phyloP scores from a whole-genome alignment of 176 grass and related monocot species.

The Neostapfia colusana region DNA sequence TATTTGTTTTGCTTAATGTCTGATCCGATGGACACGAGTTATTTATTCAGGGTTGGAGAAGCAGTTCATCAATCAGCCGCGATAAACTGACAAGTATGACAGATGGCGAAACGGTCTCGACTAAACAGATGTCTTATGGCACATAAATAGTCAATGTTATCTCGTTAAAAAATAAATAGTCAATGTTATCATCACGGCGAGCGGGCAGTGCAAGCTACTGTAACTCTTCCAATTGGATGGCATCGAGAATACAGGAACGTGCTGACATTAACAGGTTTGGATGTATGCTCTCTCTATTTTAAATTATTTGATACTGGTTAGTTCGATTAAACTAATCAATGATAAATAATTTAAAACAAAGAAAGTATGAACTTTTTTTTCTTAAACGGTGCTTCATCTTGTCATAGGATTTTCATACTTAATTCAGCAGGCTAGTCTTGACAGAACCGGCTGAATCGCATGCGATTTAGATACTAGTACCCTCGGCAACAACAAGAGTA shows the following conservation, averaged over 20 bases:
- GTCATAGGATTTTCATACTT: neutral
- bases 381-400: neutral
- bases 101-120: neutral
- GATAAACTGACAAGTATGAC: neutral
- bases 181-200: neutral
- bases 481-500: neutral
- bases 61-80: neutral
- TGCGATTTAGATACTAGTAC: neutral
- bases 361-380: no score
- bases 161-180: neutral
- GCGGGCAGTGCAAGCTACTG: neutral
- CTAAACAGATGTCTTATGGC: neutral
- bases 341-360: no score
- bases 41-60: neutral
- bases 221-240: neutral
- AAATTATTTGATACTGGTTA: no score
- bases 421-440: no score
- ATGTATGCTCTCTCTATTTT: no score
- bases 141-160: no score
- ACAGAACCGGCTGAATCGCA: neutral
- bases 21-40: no score
- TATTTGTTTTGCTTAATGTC: no score
- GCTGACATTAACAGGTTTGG: neutral
- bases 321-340: no score
- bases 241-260: neutral